Conservation (phyloP, 2,329 filamentous ascomycete species). For the Gremmenia infestans region DNA sequence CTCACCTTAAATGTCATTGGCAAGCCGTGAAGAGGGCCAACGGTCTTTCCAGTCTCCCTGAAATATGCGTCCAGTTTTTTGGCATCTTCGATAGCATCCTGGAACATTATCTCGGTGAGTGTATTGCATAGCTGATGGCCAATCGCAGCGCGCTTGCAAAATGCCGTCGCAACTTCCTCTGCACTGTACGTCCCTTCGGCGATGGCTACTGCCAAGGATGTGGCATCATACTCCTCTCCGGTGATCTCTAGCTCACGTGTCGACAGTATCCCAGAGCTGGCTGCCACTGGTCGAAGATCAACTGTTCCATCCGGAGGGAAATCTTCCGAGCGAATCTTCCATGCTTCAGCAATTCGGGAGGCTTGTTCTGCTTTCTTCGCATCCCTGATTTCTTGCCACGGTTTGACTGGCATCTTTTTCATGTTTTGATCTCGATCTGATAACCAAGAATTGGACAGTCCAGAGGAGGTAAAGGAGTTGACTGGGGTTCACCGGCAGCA, state of each 20-base stretch:
- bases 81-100: slow-evolving; percentile 41
- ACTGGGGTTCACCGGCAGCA: no score
- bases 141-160: slow-evolving; percentile 46
- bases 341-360: slow-evolving; percentile 24
- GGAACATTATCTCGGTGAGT: slow-evolving; percentile 46
- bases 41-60: slow-evolving; percentile 34
- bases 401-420: neutral
- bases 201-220: slow-evolving; percentile 23
- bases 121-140: slow-evolving; percentile 43
- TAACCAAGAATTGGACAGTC: no score
- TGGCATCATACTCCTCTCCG: slow-evolving; percentile 26
- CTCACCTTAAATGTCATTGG: slow-evolving; percentile 41
- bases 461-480: no score
- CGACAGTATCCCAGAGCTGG: slow-evolving; percentile 22
- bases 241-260: slow-evolving; percentile 26
- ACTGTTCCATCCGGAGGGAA: slow-evolving; percentile 14
- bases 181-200: slow-evolving; percentile 18
- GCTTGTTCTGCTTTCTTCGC: slow-evolving; percentile 23
- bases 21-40: slow-evolving; percentile 59
- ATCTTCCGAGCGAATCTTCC: slow-evolving; percentile 22
- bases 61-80: slow-evolving; percentile 41
- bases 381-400: slow-evolving; percentile 17
- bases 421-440: no score
- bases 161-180: slow-evolving; percentile 40
- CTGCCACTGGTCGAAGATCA: slow-evolving; percentile 24